Evolutionary conservation across 148 eudicot species (phyloP).

Genomic region (Hydrangea macrophylla): DNA sequence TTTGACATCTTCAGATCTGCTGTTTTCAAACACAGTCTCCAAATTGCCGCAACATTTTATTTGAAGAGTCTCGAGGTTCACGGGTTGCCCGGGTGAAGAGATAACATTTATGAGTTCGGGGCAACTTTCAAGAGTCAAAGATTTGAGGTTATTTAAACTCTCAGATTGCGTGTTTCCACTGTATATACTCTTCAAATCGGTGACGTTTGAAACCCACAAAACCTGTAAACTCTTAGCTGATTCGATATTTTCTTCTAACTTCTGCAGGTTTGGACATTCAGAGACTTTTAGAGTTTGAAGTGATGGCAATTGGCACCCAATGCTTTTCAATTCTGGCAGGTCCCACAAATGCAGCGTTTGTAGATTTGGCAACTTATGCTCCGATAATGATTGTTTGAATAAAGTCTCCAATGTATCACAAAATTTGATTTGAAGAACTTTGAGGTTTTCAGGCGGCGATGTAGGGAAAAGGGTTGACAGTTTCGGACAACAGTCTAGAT

Average conservation of each 20-base stretch:
- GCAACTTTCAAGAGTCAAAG: constrained; percentile 16
- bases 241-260: constrained; percentile 1
- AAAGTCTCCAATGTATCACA: constrained; percentile 27
- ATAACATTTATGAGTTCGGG: constrained; percentile 13
- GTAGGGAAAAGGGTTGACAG: constrained; percentile 14
- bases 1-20: neutral
- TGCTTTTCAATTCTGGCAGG: constrained; percentile 22
- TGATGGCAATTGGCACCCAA: constrained; percentile 19
- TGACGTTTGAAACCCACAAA: constrained; percentile 1
- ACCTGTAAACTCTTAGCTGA: constrained; percentile 5
- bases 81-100: neutral
- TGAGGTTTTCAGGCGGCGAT: constrained; percentile 18
- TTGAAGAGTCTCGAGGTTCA: constrained; percentile 9
- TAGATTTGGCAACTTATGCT: constrained; percentile 13
- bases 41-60: constrained; percentile 23
- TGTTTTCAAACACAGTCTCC: constrained; percentile 11
- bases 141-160: neutral
- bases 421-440: constrained; percentile 27
- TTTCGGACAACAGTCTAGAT: constrained; percentile 32
- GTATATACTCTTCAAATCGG: neutral
- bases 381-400: constrained; percentile 4
- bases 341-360: constrained; percentile 17
- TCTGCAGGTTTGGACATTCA: constrained; percentile 17
- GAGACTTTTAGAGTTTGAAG: constrained; percentile 4
- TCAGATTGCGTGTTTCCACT: neutral